Evolutionary conservation across 495 filamentous ascomycete species (phyloP).

Genomic region (Neurospora tetraspora): DNA sequence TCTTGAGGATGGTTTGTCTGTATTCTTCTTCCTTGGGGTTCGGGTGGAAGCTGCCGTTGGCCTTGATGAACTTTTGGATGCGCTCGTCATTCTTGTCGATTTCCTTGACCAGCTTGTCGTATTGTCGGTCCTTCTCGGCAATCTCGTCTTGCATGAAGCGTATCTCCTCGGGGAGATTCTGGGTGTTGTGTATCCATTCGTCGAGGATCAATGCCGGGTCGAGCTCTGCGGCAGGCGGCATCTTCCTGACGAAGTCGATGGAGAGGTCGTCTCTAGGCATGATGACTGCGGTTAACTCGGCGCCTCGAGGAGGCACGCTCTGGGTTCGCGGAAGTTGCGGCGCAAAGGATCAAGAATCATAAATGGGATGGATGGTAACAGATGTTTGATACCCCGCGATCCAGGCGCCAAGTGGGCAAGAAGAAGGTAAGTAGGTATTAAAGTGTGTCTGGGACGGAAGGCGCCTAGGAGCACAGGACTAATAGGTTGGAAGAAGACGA

Average conservation of each 20-base stretch:
- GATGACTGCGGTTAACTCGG: slow-evolving; percentile 26
- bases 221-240: slow-evolving; percentile 41
- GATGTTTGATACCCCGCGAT: neutral
- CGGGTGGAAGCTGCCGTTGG: slow-evolving; percentile 67
- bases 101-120: slow-evolving; percentile 59
- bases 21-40: slow-evolving; percentile 82
- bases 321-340: neutral
- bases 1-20: slow-evolving; percentile 56
- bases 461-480: neutral
- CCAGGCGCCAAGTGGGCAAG: neutral
- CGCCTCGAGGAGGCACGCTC: slow-evolving; percentile 6
- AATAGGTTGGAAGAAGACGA: neutral
- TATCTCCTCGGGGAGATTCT: slow-evolving; percentile 87
- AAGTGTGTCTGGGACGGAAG: neutral
- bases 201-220: slow-evolving; percentile 88
- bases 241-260: slow-evolving; percentile 46
- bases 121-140: slow-evolving; percentile 72
- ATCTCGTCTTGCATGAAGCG: slow-evolving; percentile 92
- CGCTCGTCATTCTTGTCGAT: slow-evolving; percentile 71
- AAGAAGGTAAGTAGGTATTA: neutral
- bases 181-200: slow-evolving; percentile 76
- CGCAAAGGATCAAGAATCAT: neutral
- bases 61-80: slow-evolving; percentile 83
- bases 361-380: neutral
- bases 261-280: slow-evolving; percentile 56